Conservation (phyloP, 495 filamentous ascomycete species). For the Astrothelium macrocarpum region DNA sequence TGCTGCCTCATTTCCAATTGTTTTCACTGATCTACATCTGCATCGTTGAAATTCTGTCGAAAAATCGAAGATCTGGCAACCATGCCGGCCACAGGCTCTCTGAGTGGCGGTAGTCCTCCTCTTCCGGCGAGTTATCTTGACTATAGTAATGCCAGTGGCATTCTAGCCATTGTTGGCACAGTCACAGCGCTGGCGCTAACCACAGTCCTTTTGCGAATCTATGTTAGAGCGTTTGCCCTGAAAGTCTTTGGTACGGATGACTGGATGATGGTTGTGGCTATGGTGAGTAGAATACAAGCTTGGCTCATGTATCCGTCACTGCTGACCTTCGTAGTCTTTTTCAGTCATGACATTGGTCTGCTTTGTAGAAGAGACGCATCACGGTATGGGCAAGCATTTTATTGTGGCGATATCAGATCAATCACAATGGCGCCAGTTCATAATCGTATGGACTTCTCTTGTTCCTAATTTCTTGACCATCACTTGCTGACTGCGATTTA, state of each 20-base stretch:
- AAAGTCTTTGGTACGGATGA: conserved; percentile 29
- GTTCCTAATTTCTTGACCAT: not conserved
- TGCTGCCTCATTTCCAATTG: too few relatives aligned
- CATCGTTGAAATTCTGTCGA: not conserved
- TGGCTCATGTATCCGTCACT: not conserved
- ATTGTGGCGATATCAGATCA: conserved; percentile 11
- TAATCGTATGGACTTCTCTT: not conserved
- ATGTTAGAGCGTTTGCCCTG: conserved; percentile 26
- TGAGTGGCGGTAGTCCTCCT: not conserved
- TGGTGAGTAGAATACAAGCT: conserved; percentile 13
- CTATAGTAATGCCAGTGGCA: conserved; percentile 20
- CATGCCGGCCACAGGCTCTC: not conserved
- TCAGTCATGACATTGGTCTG: conserved; percentile 14
- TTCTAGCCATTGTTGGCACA: conserved; percentile 22
- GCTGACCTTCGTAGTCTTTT: conserved; percentile 11
- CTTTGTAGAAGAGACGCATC: conserved; percentile 22
- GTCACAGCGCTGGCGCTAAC: conserved; percentile 21
- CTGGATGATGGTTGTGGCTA: conserved; percentile 26
- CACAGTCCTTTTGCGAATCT: conserved; percentile 22
- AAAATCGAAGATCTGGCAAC: not conserved
- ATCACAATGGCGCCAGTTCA: conserved; percentile 6
- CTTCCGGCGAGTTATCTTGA: conserved; percentile 19
- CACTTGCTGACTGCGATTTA: not conserved
- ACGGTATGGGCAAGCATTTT: conserved; percentile 26
- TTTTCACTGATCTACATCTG: not conserved